Evolutionary conservation across 1,139 yeast genomes (phyloP).

Genomic region (Pichia sp.): DNA sequence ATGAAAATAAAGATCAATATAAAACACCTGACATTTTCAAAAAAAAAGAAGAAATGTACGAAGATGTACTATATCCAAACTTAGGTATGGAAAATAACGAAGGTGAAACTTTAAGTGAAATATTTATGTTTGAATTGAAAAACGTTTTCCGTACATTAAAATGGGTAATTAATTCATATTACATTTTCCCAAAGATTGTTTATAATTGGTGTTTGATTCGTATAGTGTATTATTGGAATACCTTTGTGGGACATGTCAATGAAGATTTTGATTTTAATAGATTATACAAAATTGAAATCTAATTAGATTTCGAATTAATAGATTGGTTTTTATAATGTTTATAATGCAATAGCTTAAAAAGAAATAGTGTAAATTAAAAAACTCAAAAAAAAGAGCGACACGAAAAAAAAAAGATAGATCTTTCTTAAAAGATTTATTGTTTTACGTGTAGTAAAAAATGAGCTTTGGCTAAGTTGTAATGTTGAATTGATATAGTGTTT

Average conservation of each 20-base stretch:
- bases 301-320: too few species aligned
- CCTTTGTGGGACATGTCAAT: slow-evolving; percentile 51
- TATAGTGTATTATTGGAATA: slow-evolving; percentile 61
- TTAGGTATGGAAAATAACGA: not conserved
- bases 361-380: slow-evolving; percentile 1
- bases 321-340: too few species aligned
- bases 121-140: slow-evolving; percentile 47
- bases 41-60: slow-evolving; percentile 11
- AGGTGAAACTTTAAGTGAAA: slow-evolving; percentile 28
- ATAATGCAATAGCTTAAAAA: too few species aligned
- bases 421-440: too few species aligned
- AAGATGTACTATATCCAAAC: slow-evolving; percentile 23
- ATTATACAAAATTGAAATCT: slow-evolving; percentile 21
- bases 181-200: slow-evolving; percentile 59
- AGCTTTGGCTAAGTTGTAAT: too few species aligned
- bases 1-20: not conserved
- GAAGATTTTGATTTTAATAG: slow-evolving; percentile 28
- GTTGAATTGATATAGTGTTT: too few species aligned
- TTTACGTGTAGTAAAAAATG: too few species aligned
- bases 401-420: not conserved
- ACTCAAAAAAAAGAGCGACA: not conserved
- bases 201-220: slow-evolving; percentile 46
- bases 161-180: slow-evolving; percentile 64
- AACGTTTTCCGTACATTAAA: slow-evolving; percentile 59
- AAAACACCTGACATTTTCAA: slow-evolving; percentile 16